Percentiles rank a stretch among this genome's conserved stretches.
Evolutionary conservation across 257 asterid species (phyloP).

Genomic region (Primulina eburnea): DNA sequence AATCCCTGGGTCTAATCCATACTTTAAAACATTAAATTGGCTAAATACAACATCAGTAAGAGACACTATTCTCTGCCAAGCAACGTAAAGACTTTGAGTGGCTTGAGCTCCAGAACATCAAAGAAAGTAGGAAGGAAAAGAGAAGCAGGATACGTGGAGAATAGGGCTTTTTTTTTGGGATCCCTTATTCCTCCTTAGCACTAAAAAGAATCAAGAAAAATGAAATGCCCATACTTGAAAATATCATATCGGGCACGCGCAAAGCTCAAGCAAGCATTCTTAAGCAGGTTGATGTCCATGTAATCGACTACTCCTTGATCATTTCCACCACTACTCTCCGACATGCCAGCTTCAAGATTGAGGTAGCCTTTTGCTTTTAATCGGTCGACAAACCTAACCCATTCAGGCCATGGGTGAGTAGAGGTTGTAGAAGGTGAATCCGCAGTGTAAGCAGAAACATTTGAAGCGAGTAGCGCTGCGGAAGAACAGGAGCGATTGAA

Average conservation of each 20-base stretch:
- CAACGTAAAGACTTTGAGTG: too few relatives aligned
- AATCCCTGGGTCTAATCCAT: neutral
- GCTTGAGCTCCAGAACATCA: too few relatives aligned
- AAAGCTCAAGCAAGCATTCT: constrained; percentile 70
- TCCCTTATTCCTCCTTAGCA: neutral
- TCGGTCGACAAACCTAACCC: constrained; percentile 71
- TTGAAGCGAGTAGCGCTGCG: constrained; percentile 33
- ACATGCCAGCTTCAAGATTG: constrained; percentile 12
- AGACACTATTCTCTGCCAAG: too few relatives aligned
- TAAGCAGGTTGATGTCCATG: constrained; percentile 53
- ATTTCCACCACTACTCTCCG: constrained; percentile 20
- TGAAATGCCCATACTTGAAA: constrained; percentile 49
- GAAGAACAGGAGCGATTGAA: constrained; percentile 48
- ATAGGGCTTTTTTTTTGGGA: neutral
- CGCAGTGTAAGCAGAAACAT: constrained; percentile 14
- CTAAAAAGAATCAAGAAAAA: neutral
- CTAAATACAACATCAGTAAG: neutral
- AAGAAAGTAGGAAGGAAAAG: too few relatives aligned
- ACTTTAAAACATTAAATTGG: neutral
- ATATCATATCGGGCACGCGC: constrained; percentile 86
- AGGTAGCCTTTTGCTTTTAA: constrained; percentile 71
- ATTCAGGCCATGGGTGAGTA: constrained; percentile 93
- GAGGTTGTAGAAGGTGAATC: constrained; percentile 20
- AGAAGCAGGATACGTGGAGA: too few relatives aligned
- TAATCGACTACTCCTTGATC: constrained; percentile 34